Evolutionary conservation across 768 basidiomycete species (phyloP).

Genomic region (Podaxis pistillaris): DNA sequence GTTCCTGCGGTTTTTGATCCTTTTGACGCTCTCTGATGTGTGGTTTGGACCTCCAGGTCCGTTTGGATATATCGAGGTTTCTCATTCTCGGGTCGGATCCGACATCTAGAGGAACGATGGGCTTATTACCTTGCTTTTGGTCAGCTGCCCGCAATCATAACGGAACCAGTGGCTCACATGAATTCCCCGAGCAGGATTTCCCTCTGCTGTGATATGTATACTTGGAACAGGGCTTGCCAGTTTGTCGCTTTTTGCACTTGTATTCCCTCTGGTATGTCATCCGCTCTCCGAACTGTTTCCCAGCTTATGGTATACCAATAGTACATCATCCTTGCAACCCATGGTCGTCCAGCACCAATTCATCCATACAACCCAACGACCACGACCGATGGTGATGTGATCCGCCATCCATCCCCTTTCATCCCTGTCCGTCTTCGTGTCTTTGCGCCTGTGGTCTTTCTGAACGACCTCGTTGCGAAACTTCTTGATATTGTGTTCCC

Average conservation of each 20-base stretch:
- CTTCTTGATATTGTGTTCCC: constrained; percentile 32
- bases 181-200: constrained; percentile 51
- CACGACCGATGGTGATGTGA: constrained; percentile 30
- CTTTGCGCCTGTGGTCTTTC: constrained; percentile 68
- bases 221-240: constrained; percentile 76
- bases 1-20: background rate
- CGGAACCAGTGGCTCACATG: background rate
- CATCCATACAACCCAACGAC: constrained; percentile 70
- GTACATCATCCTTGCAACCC: constrained; percentile 86
- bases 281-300: background rate
- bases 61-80: constrained; percentile 76
- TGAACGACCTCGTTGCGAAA: constrained; percentile 70
- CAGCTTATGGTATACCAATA: constrained; percentile 25
- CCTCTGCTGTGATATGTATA: constrained; percentile 69
- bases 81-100: constrained; percentile 64
- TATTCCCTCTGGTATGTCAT: constrained; percentile 71
- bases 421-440: constrained; percentile 79
- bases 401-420: constrained; percentile 72
- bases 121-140: constrained; percentile 87
- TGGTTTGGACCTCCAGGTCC: constrained; percentile 45
- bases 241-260: constrained; percentile 77
- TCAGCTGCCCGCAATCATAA: constrained; percentile 22
- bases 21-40: background rate
- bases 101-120: constrained; percentile 86
- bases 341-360: constrained; percentile 67